Conservation (phyloP, 352 stramenopile species). For the Phytophthora rubi region DNA sequence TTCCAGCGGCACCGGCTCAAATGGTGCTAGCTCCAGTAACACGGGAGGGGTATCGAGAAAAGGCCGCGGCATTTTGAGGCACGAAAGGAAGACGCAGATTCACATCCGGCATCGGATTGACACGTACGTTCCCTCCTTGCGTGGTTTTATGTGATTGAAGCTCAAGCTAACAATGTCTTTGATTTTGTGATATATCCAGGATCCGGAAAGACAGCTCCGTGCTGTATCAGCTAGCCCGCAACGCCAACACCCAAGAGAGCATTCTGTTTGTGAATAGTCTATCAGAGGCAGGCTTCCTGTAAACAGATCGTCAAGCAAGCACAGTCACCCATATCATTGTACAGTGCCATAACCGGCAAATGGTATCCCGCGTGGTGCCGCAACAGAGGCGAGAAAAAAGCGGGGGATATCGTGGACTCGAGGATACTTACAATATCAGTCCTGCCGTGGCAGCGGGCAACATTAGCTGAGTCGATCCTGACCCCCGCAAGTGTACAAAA, state of each 20-base stretch:
- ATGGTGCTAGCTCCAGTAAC: slow-evolving; percentile 13
- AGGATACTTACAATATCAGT: slow-evolving; percentile 20
- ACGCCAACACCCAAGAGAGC: slow-evolving; percentile 89
- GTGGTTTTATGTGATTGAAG: slow-evolving; percentile 9
- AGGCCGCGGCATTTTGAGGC: slow-evolving; percentile 73
- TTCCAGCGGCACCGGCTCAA: slow-evolving; percentile 20
- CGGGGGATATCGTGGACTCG: background rate
- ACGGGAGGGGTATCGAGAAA: slow-evolving; percentile 62
- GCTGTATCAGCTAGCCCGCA: slow-evolving; percentile 83
- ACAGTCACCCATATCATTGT: slow-evolving; percentile 1
- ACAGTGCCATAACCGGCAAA: background rate
- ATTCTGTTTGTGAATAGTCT: slow-evolving; percentile 91
- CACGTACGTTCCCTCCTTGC: slow-evolving; percentile 57
- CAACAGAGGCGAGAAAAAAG: slow-evolving; percentile 8
- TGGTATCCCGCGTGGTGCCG: background rate
- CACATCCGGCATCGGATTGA: slow-evolving; percentile 82
- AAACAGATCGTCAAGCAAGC: slow-evolving; percentile 3
- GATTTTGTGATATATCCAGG: slow-evolving; percentile 39
- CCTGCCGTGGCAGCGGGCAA: slow-evolving; percentile 16
- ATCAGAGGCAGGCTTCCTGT: slow-evolving; percentile 88
- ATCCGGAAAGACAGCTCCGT: slow-evolving; percentile 87
- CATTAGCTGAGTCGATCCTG: slow-evolving; percentile 11
- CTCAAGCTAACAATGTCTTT: slow-evolving; percentile 16
- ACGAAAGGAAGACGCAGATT: slow-evolving; percentile 76
- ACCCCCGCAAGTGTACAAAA: slow-evolving; percentile 38